Conservation (phyloP, 2,329 filamentous ascomycete species). For the Xylaria sp. region DNA sequence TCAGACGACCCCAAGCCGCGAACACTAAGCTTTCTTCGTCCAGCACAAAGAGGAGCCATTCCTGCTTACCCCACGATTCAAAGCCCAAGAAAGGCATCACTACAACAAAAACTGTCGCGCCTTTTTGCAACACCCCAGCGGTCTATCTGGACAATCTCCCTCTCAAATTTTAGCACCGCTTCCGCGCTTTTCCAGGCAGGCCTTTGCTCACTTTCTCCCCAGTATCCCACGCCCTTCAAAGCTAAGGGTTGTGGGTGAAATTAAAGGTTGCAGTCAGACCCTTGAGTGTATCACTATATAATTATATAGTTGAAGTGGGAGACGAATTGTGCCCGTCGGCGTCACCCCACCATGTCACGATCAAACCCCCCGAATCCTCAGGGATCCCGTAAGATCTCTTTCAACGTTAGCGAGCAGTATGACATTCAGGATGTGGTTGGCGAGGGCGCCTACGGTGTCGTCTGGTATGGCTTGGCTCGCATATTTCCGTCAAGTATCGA, state of each 20-base stretch:
- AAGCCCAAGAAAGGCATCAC: constrained; percentile 28
- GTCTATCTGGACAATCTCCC: constrained; percentile 8
- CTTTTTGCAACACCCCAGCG: constrained; percentile 9
- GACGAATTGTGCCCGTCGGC: constrained; percentile 8
- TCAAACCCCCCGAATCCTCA: constrained; percentile 66
- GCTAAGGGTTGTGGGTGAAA: constrained; percentile 20
- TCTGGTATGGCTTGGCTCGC: constrained; percentile 76
- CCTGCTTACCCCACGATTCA: constrained; percentile 31
- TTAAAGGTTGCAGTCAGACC: constrained; percentile 22
- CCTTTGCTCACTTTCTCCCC: constrained; percentile 7
- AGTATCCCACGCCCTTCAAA: constrained; percentile 6
- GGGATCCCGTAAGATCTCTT: constrained; percentile 93
- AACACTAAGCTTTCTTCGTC: constrained; percentile 42
- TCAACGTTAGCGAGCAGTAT: constrained; percentile 99
- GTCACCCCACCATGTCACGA: constrained; percentile 62
- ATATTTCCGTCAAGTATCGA: neutral
- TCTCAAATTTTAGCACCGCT: constrained; percentile 16
- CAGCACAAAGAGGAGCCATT: constrained; percentile 43
- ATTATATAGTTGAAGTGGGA: constrained; percentile 14
- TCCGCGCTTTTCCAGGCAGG: constrained; percentile 9
- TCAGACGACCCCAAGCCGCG: constrained; percentile 34
- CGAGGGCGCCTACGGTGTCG: constrained; percentile 97
- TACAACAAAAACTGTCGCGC: constrained; percentile 21
- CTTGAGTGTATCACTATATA: constrained; percentile 7
- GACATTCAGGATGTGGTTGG: constrained; percentile 99